Conservation (phyloP, 129 eudicot species). For the Pseudognaphalium luteoalbum region DNA sequence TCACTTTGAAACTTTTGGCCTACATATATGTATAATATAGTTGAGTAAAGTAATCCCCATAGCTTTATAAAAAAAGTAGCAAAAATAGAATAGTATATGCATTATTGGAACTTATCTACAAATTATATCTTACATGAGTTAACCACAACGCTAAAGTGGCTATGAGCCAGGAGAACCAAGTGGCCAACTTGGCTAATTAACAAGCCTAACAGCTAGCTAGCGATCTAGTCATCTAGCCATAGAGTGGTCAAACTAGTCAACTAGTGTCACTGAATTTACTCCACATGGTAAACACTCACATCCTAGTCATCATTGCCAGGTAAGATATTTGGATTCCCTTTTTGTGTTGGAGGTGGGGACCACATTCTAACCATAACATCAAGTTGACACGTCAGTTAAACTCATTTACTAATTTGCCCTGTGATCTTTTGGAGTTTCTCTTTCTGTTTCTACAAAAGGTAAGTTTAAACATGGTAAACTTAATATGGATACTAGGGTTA, state of each 20-base stretch:
- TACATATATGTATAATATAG: too few species aligned
- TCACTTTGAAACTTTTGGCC: background rate
- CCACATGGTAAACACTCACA: slow-evolving; percentile 6
- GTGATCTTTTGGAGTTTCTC: background rate
- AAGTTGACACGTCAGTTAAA: slow-evolving; percentile 18
- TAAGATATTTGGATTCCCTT: slow-evolving; percentile 1
- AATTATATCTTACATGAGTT: background rate
- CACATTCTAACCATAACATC: background rate
- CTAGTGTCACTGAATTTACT: background rate
- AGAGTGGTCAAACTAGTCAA: too few species aligned
- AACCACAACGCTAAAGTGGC: background rate
- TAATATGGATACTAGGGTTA: background rate
- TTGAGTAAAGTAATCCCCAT: too few species aligned
- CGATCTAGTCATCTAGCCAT: too few species aligned
- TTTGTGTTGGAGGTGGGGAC: background rate
- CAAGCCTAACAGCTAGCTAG: too few species aligned
- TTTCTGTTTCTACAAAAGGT: background rate
- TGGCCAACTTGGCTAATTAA: too few species aligned
- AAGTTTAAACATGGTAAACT: background rate
- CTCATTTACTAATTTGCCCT: background rate
- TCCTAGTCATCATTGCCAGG: slow-evolving; percentile 20
- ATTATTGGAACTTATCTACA: too few species aligned
- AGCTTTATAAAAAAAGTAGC: too few species aligned
- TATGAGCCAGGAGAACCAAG: background rate
- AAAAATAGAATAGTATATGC: too few species aligned